A percentile compares a stretch with the other conserved stretches of the same genome.
These are phyloP conservation scores for Candida multigemmis DNA, from an alignment of 805 yeast genomes.

Conservation along the genomic window DNA sequence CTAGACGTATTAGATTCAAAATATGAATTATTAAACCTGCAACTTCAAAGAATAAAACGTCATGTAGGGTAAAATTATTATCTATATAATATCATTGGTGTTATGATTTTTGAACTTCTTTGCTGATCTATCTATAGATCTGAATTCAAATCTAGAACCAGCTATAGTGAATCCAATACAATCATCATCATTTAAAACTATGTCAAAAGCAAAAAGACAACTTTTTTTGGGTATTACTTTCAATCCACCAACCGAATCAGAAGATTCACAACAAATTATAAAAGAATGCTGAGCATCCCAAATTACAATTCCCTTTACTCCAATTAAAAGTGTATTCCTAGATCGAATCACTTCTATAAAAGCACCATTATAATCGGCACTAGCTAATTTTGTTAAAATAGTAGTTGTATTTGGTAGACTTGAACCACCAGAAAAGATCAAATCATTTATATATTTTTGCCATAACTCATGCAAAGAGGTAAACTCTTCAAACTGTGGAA, in stretches of 20 bases:
- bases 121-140: slow-evolving; percentile 74
- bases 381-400: slow-evolving; percentile 49
- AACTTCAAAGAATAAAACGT: not conserved
- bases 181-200: slow-evolving; percentile 19
- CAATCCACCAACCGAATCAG: slow-evolving; percentile 49
- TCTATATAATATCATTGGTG: slow-evolving; percentile 43
- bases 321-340: slow-evolving; percentile 48
- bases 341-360: slow-evolving; percentile 47
- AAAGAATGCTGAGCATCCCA: slow-evolving; percentile 79
- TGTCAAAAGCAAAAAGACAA: slow-evolving; percentile 48
- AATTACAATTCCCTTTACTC: slow-evolving; percentile 64
- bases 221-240: slow-evolving; percentile 61
- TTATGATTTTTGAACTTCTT: slow-evolving; percentile 77
- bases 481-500: slow-evolving; percentile 42
- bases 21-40: not conserved
- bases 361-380: slow-evolving; percentile 83
- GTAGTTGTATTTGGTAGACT: slow-evolving; percentile 13
- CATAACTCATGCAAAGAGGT: slow-evolving; percentile 55
- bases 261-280: slow-evolving; percentile 39
- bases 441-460: slow-evolving; percentile 57
- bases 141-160: slow-evolving; percentile 70
- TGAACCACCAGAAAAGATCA: slow-evolving; percentile 28
- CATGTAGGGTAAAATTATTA: not conserved
- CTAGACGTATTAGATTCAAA: too few relatives aligned
- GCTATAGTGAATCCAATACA: slow-evolving; percentile 53